Conservation (phyloP, 1,284 basidiomycete species). For the Irpex rosettiformis region DNA sequence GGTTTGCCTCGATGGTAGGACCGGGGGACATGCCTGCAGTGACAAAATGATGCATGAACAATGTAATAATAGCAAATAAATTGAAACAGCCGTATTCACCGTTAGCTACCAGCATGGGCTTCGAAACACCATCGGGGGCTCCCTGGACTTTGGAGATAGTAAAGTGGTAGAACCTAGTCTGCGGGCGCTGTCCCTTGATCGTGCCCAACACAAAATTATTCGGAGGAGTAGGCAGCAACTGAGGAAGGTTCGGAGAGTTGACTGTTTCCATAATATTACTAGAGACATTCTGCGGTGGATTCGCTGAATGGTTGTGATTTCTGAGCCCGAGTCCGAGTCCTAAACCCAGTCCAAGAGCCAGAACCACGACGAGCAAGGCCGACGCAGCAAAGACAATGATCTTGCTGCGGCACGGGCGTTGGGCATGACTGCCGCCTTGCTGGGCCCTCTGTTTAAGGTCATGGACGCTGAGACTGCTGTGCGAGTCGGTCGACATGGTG, state of each 20-base stretch:
- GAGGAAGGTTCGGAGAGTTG: conserved; percentile 8
- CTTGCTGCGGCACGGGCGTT: not conserved
- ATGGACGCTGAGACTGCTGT: not conserved
- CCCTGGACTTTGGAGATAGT: conserved; percentile 28
- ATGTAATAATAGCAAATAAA: no score
- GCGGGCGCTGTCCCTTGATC: conserved; percentile 26
- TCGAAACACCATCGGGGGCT: conserved; percentile 35
- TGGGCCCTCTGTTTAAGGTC: not conserved
- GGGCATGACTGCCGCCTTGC: not conserved
- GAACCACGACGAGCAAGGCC: conserved; percentile 15
- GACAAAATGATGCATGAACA: no score
- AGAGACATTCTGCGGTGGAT: no score
- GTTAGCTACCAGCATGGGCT: conserved; percentile 44
- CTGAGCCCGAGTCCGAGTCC: conserved; percentile 32
- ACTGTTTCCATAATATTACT: not conserved
- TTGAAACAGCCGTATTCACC: no score
- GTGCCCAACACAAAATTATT: conserved; percentile 26
- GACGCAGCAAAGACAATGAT: conserved; percentile 2
- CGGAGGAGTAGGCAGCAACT: conserved; percentile 17
- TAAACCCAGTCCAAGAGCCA: conserved; percentile 31
- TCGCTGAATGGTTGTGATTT: not conserved
- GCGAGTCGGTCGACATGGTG: conserved; percentile 2
- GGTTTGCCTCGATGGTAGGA: conserved; percentile 46
- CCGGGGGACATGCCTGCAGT: conserved; percentile 38
- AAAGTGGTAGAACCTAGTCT: conserved; percentile 34